These are phyloP conservation scores for Scenedesmus sp. DNA, from an alignment of 163 green algal genomes.

Conservation along the genomic window DNA sequence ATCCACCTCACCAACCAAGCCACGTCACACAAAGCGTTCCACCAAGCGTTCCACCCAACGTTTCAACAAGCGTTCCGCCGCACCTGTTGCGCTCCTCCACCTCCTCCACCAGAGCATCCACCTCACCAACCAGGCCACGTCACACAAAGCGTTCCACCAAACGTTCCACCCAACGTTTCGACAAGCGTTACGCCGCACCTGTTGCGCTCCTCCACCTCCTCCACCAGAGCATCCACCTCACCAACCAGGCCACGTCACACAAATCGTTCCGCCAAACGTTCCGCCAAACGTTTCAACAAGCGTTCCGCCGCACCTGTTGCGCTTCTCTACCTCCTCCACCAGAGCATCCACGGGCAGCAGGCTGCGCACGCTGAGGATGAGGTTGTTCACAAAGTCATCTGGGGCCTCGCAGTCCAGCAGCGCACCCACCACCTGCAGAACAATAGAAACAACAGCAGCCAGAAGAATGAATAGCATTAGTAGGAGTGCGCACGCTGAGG, in stretches of 20 bases:
- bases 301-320: constrained; percentile 70
- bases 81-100: constrained; percentile 90
- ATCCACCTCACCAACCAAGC: constrained; percentile 76
- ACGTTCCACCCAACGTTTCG: too few species aligned
- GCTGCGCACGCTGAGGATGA: constrained; percentile 95
- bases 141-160: too few species aligned
- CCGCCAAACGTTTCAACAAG: not conserved
- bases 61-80: not conserved
- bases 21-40: too few species aligned
- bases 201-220: constrained; percentile 92
- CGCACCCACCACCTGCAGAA: constrained; percentile 89
- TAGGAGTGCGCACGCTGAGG: constrained; percentile 81
- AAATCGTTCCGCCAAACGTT: too few species aligned
- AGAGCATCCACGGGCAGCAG: constrained; percentile 97
- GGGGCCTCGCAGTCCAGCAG: constrained; percentile 96
- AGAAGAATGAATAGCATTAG: too few species aligned
- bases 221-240: constrained; percentile 92
- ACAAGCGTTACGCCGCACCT: constrained; percentile 40
- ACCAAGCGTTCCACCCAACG: too few species aligned
- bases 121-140: constrained; percentile 27
- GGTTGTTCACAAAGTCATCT: constrained; percentile 98
- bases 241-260: too few species aligned
- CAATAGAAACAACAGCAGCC: not conserved
- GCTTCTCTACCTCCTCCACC: constrained; percentile 92
- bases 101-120: constrained; percentile 94